A percentile compares a stretch with the other conserved stretches of the same genome.
These are phyloP conservation scores for Xerocomellus chrysenteron DNA, from an alignment of 768 basidiomycete species.

Conservation along the genomic window DNA sequence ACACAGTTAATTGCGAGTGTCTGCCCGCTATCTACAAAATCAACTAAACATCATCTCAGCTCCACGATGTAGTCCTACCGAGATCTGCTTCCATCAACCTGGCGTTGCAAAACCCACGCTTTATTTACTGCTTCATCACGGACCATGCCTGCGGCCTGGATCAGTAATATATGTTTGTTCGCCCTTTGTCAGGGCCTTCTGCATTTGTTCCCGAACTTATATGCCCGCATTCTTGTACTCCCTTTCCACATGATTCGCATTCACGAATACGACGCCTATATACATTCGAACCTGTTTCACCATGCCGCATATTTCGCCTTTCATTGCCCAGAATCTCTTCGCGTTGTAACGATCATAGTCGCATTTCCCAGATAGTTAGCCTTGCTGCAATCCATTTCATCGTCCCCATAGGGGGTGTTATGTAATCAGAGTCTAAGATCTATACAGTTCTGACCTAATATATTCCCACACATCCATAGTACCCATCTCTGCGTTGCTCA, in stretches of 20 bases:
- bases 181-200: constrained; percentile 2
- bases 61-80: constrained; percentile 28
- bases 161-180: constrained; percentile 22
- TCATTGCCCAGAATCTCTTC: background rate
- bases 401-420: background rate
- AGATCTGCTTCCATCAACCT: constrained; percentile 21
- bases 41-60: constrained; percentile 27
- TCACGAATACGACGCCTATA: constrained; percentile 15
- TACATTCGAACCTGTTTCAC: constrained; percentile 11
- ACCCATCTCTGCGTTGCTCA: background rate
- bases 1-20: constrained; percentile 30
- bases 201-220: constrained; percentile 18
- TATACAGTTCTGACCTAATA: constrained; percentile 33
- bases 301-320: constrained; percentile 1
- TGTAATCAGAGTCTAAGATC: constrained; percentile 6
- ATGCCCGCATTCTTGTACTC: constrained; percentile 27
- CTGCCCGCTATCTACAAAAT: constrained; percentile 18
- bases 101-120: constrained; percentile 18
- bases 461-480: constrained; percentile 27
- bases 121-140: constrained; percentile 25
- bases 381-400: background rate
- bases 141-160: constrained; percentile 32
- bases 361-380: background rate
- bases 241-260: constrained; percentile 16
- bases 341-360: constrained; percentile 3